These are phyloP conservation scores for Daldinia decipiens DNA, from an alignment of 495 filamentous ascomycete species.

Conservation along the genomic window DNA sequence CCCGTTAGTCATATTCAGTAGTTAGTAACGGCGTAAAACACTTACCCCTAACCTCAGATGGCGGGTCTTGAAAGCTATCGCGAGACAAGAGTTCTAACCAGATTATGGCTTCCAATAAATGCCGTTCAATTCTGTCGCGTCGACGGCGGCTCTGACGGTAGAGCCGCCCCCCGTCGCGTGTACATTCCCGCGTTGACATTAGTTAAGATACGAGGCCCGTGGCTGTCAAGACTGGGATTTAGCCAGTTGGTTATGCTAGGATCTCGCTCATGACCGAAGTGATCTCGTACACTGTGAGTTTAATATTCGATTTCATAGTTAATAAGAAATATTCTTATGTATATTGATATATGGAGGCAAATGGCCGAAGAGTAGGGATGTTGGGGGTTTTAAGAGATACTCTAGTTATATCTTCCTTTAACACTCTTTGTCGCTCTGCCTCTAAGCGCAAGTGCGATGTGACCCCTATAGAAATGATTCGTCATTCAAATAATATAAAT, in stretches of 20 bases:
- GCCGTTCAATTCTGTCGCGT: constrained; percentile 9
- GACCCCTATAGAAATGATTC: neutral
- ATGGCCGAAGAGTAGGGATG: neutral
- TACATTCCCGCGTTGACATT: constrained; percentile 36
- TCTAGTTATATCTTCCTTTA: neutral
- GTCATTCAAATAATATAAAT: neutral
- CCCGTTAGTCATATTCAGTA: neutral
- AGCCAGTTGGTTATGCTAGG: constrained; percentile 11
- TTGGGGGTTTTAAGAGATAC: neutral
- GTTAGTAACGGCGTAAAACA: neutral
- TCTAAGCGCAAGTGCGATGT: neutral
- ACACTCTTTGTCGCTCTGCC: neutral
- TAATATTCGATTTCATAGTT: constrained; percentile 35
- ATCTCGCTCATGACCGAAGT: constrained; percentile 31
- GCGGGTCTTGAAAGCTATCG: neutral
- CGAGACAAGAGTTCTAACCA: constrained; percentile 19
- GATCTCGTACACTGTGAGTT: constrained; percentile 30
- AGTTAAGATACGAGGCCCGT: neutral
- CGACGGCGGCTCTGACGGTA: constrained; percentile 9
- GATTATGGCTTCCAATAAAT: constrained; percentile 16
- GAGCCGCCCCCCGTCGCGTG: constrained; percentile 16
- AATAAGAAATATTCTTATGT: neutral
- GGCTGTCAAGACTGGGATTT: neutral
- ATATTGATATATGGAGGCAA: neutral
- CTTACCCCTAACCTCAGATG: neutral